Conservation (phyloP, 768 basidiomycete species). For the Imleria badia region DNA sequence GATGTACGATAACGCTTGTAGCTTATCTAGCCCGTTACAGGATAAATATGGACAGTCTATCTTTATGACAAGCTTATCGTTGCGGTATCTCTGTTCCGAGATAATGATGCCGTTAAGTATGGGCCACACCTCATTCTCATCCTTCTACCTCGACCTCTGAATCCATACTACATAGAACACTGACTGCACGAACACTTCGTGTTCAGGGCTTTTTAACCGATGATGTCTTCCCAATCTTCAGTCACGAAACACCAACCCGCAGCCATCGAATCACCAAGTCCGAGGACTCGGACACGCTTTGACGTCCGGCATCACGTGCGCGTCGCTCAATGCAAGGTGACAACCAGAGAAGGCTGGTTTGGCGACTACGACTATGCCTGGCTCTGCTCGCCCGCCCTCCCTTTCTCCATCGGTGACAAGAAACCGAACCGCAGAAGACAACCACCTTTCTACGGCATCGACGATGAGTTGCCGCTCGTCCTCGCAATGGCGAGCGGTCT, state of each 20-base stretch:
- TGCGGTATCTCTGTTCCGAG: neutral
- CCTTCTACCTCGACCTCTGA: neutral
- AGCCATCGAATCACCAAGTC: conserved; percentile 9
- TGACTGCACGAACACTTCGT: neutral
- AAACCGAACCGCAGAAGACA: conserved; percentile 27
- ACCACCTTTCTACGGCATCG: conserved; percentile 76
- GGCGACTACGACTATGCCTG: conserved; percentile 80
- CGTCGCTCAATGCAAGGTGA: conserved; percentile 36
- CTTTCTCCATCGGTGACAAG: conserved; percentile 44
- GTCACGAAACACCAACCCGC: conserved; percentile 19
- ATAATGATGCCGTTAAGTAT: too few relatives aligned
- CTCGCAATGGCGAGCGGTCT: conserved; percentile 73
- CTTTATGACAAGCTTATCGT: neutral
- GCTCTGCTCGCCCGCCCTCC: conserved; percentile 69
- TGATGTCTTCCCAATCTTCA: conserved; percentile 17
- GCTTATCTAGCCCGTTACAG: neutral
- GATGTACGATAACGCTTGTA: neutral
- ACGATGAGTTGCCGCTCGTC: conserved; percentile 69
- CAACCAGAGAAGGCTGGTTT: conserved; percentile 69
- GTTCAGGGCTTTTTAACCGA: neutral
- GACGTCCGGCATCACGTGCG: conserved; percentile 6
- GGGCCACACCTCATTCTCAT: neutral
- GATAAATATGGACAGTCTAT: neutral
- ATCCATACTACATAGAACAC: neutral
- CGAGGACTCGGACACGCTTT: conserved; percentile 2